A percentile compares a stretch with the other conserved stretches of the same genome.
These are phyloP conservation scores for Chalciporus piperatus DNA, from an alignment of 768 basidiomycete genomes.

Conservation along the genomic window DNA sequence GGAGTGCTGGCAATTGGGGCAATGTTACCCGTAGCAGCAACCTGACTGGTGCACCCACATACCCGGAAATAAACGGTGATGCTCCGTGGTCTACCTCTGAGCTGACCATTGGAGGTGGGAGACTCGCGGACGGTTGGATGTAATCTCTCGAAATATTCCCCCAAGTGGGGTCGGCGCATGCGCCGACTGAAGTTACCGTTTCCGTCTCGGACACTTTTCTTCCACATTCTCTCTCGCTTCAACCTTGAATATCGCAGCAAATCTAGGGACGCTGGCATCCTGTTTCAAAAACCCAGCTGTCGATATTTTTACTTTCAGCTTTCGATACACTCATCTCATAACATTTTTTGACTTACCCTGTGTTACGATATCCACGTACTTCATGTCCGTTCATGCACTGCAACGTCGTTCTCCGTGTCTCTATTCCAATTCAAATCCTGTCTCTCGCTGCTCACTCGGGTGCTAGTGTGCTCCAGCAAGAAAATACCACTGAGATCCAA, in stretches of 20 bases:
- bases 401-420: conserved; percentile 37
- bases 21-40: conserved; percentile 55
- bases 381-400: conserved; percentile 36
- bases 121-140: conserved; percentile 53
- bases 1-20: conserved; percentile 81
- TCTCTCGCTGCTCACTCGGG: conserved; percentile 22
- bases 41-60: conserved; percentile 46
- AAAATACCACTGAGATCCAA: neutral
- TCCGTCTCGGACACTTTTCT: conserved; percentile 44
- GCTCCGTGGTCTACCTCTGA: conserved; percentile 61
- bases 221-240: conserved; percentile 8
- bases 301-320: conserved; percentile 21
- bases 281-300: conserved; percentile 7
- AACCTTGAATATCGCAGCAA: conserved; percentile 5
- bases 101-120: conserved; percentile 46
- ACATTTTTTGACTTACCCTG: conserved; percentile 35
- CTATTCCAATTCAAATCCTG: conserved; percentile 43
- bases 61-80: conserved; percentile 52
- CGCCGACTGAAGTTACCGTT: conserved; percentile 32
- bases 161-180: conserved; percentile 1
- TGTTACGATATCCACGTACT: conserved; percentile 39
- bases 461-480: neutral
- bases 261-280: conserved; percentile 5
- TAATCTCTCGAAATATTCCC: conserved; percentile 12
- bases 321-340: conserved; percentile 28